Evolutionary conservation across 345 rosid species (phyloP).

Genomic region (Linum usitatissimum): DNA sequence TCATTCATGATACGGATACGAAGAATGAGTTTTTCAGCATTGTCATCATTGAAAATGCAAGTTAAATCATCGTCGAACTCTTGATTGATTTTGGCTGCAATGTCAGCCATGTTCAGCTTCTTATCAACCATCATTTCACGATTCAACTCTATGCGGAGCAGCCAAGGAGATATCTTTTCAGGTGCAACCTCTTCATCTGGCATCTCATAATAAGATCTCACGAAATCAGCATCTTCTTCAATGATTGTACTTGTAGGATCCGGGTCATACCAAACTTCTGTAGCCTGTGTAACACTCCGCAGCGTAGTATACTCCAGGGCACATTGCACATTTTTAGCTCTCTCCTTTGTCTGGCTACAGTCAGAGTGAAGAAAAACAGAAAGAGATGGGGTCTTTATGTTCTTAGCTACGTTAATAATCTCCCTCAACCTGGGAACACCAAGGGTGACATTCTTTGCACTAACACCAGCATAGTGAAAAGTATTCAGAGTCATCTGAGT

Average conservation of each 20-base stretch:
- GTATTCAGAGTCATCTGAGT: constrained; percentile 99
- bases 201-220: constrained; percentile 92
- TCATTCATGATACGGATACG: constrained; percentile 94
- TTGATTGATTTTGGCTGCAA: constrained; percentile 89
- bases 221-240: constrained; percentile 87
- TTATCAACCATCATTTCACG: constrained; percentile 99
- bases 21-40: constrained; percentile 81
- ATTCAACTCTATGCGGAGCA: constrained; percentile 90
- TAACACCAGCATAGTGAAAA: constrained; percentile 98
- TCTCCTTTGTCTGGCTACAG: constrained; percentile 70
- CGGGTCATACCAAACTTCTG: constrained; percentile 98
- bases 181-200: constrained; percentile 96
- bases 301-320: constrained; percentile 95
- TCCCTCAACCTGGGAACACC: constrained; percentile 97
- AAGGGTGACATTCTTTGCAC: constrained; percentile 97
- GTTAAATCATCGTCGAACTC: constrained; percentile 90
- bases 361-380: constrained; percentile 72
- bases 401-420: constrained; percentile 90
- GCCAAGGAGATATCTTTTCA: constrained; percentile 93
- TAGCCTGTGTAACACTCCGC: constrained; percentile 88
- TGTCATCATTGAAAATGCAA: constrained; percentile 92
- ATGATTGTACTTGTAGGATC: constrained; percentile 88
- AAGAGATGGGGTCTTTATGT: constrained; percentile 90
- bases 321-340: constrained; percentile 92
- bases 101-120: constrained; percentile 90